Evolutionary conservation across 2,329 filamentous ascomycete species (phyloP), one percentile per base, ranked within the genome.

Genomic region (Talaromyces sp.): DNA sequence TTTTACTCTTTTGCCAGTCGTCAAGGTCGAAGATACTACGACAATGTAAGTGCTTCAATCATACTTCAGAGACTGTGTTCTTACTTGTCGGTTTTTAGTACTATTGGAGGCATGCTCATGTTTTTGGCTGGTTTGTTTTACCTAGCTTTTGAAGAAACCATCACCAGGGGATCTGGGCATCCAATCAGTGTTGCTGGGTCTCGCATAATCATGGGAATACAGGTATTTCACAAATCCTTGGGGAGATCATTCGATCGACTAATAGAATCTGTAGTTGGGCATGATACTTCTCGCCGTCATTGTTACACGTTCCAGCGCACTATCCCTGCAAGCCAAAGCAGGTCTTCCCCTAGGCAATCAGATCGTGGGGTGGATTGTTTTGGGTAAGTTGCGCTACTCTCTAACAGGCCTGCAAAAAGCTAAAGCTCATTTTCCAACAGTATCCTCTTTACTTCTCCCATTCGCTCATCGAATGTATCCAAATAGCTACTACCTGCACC

Each of bases 261-360:
- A 35, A 58, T 15, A 9, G 51, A 61, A 46, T 40, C 8, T 41
- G 59, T 67, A 88, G 80, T 75, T 91, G 58, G 93, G 93, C 0
- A 81, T 97, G 54, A 83, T 95, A 41, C 70, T 89, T 7, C 80
- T 97, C 54, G 84, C 93, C 8, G 90, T 96, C 78, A 70, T 93
- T 56, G 89, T 97, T 19, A 99, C 94, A 7, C 83, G 87, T 46
- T 95, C 90, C 1, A 97, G 90, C 69, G 85, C 88, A n/a, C 75
- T 87, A 57, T 95, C 91, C 21, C 74, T 99, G 9, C 90, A 96
- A 72, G 87, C 91, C 28, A 95, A 89, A 70, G 78, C 85, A 63
- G 94, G 94, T 7, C 78, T 99, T 43, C 93, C 93, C 9, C 79
- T 87, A 9, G 94, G 94, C 10, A 96, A 96, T 64, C 90, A 97